Evolutionary conservation across 75 land plant genomes (phyloP), one percentile per base, ranked within the genome.

Genomic region (Isoetes taiwanensis): DNA sequence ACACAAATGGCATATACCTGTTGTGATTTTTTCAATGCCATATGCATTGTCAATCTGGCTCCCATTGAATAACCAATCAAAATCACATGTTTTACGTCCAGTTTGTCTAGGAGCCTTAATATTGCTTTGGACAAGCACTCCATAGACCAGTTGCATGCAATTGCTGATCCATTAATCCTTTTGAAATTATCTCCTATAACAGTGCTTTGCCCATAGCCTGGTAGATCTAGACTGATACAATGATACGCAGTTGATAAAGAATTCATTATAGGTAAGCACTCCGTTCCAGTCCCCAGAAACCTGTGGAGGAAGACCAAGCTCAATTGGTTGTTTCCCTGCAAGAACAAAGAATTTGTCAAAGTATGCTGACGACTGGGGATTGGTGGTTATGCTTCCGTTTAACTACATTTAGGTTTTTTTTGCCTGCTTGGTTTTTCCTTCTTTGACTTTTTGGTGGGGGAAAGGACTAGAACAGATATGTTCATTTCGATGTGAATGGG

Each of bases 31-130:
- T 34, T 72, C 59, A 85, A 64, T 19, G 90, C 68, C 86, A 89
- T 76, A 65, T 82, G 73, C 37, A 94, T 61, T 28, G 99, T 84
- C 34, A 94, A 78, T 41, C 99, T 78, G 37, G 91, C 99, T 53
- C 99, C 99, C 96, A 94, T 85, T 6, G 99, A 94, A 50, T 94
- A 94, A 4, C 99, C 99, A 34, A 89, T 68, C 34, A 83, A 75
- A 17, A 73, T 53, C 48, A 87, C 77, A 17, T 65, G 73, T 20
- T 54, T 62, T 30, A 73, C 69, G 23, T 48, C 63, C 29, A 89
- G 52, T 27, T 59, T 14, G 26, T 56, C 20, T 20, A 94, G 56
- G 21, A 85, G 56, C 27, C 76, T 54, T 34, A 37, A 32, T 26
- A 94, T 30, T 6, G 77, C 55, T 34, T 66, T 64, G 43, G 82